phyloP scores from a whole-genome alignment of 129 eudicot species.

The Flaveria linearis region DNA sequence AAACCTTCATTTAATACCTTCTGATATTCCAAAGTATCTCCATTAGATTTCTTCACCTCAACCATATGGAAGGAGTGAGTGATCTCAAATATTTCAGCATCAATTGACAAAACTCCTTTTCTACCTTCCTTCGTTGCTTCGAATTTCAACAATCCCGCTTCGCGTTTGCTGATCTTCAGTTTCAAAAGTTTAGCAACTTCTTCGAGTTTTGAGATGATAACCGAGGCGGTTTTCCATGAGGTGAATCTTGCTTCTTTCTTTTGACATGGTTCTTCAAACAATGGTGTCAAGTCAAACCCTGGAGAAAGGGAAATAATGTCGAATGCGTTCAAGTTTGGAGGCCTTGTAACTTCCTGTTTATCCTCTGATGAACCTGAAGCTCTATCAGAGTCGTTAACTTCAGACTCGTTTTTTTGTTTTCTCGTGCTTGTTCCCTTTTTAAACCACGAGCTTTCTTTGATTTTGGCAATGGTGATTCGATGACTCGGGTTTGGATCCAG shows the following conservation, averaged over 20 bases:
- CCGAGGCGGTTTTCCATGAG: conserved; percentile 50
- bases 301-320: conserved; percentile 75
- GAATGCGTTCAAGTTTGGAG: conserved; percentile 62
- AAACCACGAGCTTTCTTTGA: conserved; percentile 68
- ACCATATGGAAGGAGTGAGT: conserved; percentile 58
- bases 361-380: conserved; percentile 28
- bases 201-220: conserved; percentile 58
- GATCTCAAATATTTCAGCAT: conserved; percentile 79
- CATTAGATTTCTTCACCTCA: conserved; percentile 64
- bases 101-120: conserved; percentile 64
- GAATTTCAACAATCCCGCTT: conserved; percentile 62
- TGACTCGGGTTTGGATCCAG: conserved; percentile 75
- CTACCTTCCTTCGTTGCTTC: conserved; percentile 67
- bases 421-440: conserved; percentile 37
- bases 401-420: conserved; percentile 32
- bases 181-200: conserved; percentile 57
- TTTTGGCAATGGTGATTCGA: conserved; percentile 58
- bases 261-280: conserved; percentile 56
- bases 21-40: conserved; percentile 68
- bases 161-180: conserved; percentile 53
- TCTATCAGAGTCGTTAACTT: conserved; percentile 7
- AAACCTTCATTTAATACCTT: conserved; percentile 52
- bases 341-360: conserved; percentile 35
- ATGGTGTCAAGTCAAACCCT: conserved; percentile 67
- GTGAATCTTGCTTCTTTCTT: conserved; percentile 68